phyloP scores from a whole-genome alignment of 2,329 filamentous ascomycete species.

The Pseudocercospora cruenta region DNA sequence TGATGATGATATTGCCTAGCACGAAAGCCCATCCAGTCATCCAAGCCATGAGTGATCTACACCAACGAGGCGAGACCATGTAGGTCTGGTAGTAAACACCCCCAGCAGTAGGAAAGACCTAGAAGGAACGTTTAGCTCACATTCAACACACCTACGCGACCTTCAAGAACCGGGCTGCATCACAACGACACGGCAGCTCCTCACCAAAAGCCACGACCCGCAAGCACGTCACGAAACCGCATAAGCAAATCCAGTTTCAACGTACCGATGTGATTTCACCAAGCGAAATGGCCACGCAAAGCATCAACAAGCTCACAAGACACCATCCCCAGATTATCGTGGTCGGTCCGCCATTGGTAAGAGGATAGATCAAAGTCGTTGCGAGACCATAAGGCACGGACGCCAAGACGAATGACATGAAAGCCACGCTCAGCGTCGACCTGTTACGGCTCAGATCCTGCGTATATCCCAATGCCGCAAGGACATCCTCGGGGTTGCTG shows the following conservation, averaged over 20 bases:
- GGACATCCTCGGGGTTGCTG: slow-evolving; percentile 61
- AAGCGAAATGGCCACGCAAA: slow-evolving; percentile 71
- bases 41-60: slow-evolving; percentile 68
- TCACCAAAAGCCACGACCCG: no score
- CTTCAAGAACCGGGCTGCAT: not conserved
- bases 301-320: slow-evolving; percentile 67
- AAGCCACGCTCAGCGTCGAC: slow-evolving; percentile 70
- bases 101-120: slow-evolving; percentile 58
- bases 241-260: slow-evolving; percentile 10
- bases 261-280: slow-evolving; percentile 70
- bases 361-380: slow-evolving; percentile 70
- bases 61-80: slow-evolving; percentile 67
- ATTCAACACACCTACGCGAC: not conserved
- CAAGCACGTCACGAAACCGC: not conserved
- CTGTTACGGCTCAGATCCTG: slow-evolving; percentile 66
- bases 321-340: slow-evolving; percentile 76
- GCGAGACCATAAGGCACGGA: slow-evolving; percentile 74
- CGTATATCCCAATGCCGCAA: slow-evolving; percentile 68
- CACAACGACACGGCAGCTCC: not conserved
- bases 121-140: slow-evolving; percentile 19
- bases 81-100: slow-evolving; percentile 81
- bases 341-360: slow-evolving; percentile 67
- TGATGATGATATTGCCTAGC: slow-evolving; percentile 80
- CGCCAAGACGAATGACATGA: slow-evolving; percentile 77
- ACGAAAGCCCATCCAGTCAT: slow-evolving; percentile 77